Evolutionary conservation across 73 alveolate genomes (phyloP).

Genomic region (Paramecium pentaurelia): DNA sequence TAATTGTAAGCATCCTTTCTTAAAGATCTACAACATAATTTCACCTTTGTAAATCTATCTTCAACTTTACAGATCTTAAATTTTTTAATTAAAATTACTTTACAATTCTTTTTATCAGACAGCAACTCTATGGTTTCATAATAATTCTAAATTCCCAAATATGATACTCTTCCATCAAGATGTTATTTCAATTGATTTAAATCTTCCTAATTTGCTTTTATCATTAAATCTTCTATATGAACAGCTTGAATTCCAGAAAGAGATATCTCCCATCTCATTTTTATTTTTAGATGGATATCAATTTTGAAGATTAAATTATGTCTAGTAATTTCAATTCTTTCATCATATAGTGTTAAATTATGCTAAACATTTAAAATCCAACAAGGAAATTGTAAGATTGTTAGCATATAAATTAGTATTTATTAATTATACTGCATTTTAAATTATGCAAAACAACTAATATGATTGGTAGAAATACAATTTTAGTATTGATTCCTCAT

Average conservation of each 20-base stretch:
- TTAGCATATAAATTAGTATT: not conserved
- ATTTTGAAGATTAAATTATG: not conserved
- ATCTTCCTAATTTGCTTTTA: not conserved
- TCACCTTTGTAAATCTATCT: not conserved
- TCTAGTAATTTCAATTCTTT: not conserved
- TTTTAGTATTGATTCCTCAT: not conserved
- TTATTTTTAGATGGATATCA: not conserved
- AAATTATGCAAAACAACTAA: not conserved
- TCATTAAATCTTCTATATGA: not conserved
- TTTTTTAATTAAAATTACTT: not conserved
- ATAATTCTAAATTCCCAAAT: not conserved
- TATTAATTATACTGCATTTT: not conserved
- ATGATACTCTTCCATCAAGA: not conserved
- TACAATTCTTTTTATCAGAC: not conserved
- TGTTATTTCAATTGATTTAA: not conserved
- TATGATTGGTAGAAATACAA: not conserved
- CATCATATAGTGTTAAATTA: not conserved
- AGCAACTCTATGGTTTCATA: not conserved
- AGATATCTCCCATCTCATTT: conserved; percentile 3
- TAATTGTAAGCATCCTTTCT: not conserved
- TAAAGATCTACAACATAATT: not conserved
- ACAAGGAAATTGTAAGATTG: not conserved
- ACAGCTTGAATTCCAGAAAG: not conserved
- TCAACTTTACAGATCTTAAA: not conserved
- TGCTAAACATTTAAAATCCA: not conserved